These are phyloP conservation scores for Claviceps fusiformis DNA, from an alignment of 2,329 filamentous ascomycete species.

Conservation along the genomic window DNA sequence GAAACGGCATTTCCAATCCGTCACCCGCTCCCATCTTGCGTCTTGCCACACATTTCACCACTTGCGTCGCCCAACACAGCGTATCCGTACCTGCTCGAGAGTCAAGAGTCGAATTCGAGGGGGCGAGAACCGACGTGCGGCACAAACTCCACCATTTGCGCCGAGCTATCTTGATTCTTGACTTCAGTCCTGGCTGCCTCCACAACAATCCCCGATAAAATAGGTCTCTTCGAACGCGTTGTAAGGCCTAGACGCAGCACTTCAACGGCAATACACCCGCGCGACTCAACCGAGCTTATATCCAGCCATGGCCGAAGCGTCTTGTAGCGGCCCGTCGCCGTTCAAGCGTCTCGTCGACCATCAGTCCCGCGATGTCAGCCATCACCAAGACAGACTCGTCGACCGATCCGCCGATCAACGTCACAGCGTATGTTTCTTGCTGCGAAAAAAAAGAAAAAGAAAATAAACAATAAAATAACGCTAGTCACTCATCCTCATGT, in stretches of 20 bases:
- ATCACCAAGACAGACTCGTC: slow-evolving; percentile 26
- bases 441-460: too few relatives aligned
- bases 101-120: too few relatives aligned
- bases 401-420: slow-evolving; percentile 15
- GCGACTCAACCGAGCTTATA: background rate
- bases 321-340: slow-evolving; percentile 28
- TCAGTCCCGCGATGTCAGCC: slow-evolving; percentile 26
- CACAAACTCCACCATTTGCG: background rate
- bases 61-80: background rate
- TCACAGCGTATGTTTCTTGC: slow-evolving; percentile 16
- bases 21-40: background rate
- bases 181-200: background rate
- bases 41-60: background rate
- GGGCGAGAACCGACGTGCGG: too few relatives aligned
- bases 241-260: background rate
- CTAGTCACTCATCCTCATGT: background rate
- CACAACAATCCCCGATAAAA: background rate
- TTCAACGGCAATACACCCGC: background rate
- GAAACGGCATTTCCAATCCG: background rate
- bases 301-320: slow-evolving; percentile 24
- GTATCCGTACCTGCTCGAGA: background rate
- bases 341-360: slow-evolving; percentile 30
- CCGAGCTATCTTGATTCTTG: background rate
- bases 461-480: too few relatives aligned
- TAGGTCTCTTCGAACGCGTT: background rate